phyloP scores from a whole-genome alignment of 2,329 filamentous ascomycete species.

The Penicillium griseofulvum region DNA sequence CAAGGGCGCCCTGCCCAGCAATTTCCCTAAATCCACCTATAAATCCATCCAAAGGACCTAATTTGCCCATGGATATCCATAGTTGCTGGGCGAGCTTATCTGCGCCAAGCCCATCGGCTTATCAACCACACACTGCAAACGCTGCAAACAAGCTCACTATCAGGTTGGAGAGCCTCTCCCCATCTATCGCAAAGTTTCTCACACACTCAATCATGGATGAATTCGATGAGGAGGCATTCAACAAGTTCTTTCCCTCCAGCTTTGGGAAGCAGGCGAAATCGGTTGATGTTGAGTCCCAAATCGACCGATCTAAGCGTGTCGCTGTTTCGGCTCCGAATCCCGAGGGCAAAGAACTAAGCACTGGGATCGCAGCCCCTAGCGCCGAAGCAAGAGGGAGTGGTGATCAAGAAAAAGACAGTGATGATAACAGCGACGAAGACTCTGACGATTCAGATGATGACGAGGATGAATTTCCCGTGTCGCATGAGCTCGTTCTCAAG shows the following conservation, averaged over 20 bases:
- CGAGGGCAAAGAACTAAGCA: conserved; percentile 26
- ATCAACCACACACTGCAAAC: conserved; percentile 21
- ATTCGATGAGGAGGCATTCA: conserved; percentile 48
- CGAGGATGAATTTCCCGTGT: conserved; percentile 85
- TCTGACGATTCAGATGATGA: conserved; percentile 59
- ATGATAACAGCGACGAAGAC: conserved; percentile 47
- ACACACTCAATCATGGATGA: conserved; percentile 36
- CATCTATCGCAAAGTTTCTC: conserved; percentile 5
- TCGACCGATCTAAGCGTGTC: conserved; percentile 71
- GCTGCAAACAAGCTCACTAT: conserved; percentile 28
- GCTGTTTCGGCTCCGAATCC: conserved; percentile 40
- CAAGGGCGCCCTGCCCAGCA: background rate
- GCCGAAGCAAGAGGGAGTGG: conserved; percentile 23
- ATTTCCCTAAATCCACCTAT: background rate
- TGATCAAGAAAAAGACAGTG: conserved; percentile 32
- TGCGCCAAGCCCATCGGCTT: background rate
- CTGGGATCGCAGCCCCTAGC: conserved; percentile 23
- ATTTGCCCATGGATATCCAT: background rate
- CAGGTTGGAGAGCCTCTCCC: conserved; percentile 9
- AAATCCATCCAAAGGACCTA: background rate
- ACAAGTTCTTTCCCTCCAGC: conserved; percentile 69
- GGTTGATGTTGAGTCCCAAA: conserved; percentile 73
- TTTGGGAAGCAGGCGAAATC: conserved; percentile 81
- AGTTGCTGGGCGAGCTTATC: background rate
- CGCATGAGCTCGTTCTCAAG: conserved; percentile 88